Conservation (phyloP, 306 rosid species). For the Dalbergia cultrata region DNA sequence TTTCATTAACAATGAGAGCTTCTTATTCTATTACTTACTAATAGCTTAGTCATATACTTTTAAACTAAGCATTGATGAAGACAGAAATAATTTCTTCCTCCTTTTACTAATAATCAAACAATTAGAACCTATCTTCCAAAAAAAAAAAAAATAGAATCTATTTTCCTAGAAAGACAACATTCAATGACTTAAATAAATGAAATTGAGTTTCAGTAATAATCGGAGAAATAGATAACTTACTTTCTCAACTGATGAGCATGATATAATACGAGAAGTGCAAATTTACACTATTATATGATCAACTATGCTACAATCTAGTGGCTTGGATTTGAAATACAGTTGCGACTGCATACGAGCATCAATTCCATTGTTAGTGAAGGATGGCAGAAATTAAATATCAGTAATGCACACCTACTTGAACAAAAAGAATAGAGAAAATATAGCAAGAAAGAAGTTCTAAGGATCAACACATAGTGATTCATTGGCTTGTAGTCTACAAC, state of each 20-base stretch:
- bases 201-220: no score
- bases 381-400: neutral
- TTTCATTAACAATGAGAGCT: conserved; percentile 16
- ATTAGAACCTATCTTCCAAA: no score
- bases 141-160: no score
- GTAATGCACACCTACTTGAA: neutral
- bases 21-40: neutral
- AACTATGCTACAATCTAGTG: no score
- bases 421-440: neutral
- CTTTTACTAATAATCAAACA: no score
- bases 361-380: conserved; percentile 19
- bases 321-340: conserved; percentile 88
- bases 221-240: no score
- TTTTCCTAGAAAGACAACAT: no score
- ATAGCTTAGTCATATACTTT: conserved; percentile 13
- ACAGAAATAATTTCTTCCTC: neutral
- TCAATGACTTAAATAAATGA: no score
- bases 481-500: conserved; percentile 8
- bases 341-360: conserved; percentile 72
- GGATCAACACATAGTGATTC: conserved; percentile 4
- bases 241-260: no score
- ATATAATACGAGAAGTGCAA: no score
- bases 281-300: no score
- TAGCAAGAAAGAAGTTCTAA: neutral
- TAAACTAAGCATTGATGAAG: conserved; percentile 11